Evolutionary conservation across 805 yeast species (phyloP).

Genomic region (Metahyphopichia silvanorum): DNA sequence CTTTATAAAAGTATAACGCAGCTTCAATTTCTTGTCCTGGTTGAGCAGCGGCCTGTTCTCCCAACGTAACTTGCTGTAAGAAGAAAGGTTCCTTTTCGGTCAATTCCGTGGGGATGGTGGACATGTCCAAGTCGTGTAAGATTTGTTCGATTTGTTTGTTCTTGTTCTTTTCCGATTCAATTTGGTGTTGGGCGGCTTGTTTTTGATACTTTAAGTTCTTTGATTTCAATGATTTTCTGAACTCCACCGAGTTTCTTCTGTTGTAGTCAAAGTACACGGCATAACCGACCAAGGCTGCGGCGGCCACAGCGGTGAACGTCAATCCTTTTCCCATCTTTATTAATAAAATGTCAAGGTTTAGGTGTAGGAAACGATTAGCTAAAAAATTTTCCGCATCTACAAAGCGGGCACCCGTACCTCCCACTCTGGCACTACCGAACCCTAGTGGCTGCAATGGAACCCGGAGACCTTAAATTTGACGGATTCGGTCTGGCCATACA

Average conservation of each 20-base stretch:
- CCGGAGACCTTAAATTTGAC: too few relatives aligned
- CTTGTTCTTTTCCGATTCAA: conserved; percentile 57
- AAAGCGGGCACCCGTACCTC: not conserved
- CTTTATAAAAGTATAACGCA: conserved; percentile 90
- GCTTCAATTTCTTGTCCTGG: conserved; percentile 75
- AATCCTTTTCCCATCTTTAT: conserved; percentile 23
- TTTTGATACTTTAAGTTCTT: conserved; percentile 60
- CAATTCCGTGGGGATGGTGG: conserved; percentile 73
- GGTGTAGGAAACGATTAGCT: not conserved
- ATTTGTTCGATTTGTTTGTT: conserved; percentile 59
- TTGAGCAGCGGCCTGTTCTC: conserved; percentile 72
- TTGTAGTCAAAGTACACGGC: conserved; percentile 88
- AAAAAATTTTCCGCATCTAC: not conserved
- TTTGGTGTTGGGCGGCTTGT: conserved; percentile 50
- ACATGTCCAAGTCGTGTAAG: conserved; percentile 55
- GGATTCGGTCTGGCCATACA: too few relatives aligned
- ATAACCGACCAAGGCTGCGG: conserved; percentile 65
- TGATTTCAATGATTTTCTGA: conserved; percentile 73
- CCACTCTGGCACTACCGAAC: too few relatives aligned
- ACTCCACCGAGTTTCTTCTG: conserved; percentile 78
- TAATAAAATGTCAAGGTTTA: not conserved
- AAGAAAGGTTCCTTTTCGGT: conserved; percentile 73
- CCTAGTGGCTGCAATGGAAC: too few relatives aligned
- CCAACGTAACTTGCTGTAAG: conserved; percentile 77
- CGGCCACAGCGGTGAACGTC: conserved; percentile 40